Percentiles rank a stretch among this genome's conserved stretches.
Evolutionary conservation across 208 protist genomes (phyloP).

Genomic region (Leishmania braziliensis): DNA sequence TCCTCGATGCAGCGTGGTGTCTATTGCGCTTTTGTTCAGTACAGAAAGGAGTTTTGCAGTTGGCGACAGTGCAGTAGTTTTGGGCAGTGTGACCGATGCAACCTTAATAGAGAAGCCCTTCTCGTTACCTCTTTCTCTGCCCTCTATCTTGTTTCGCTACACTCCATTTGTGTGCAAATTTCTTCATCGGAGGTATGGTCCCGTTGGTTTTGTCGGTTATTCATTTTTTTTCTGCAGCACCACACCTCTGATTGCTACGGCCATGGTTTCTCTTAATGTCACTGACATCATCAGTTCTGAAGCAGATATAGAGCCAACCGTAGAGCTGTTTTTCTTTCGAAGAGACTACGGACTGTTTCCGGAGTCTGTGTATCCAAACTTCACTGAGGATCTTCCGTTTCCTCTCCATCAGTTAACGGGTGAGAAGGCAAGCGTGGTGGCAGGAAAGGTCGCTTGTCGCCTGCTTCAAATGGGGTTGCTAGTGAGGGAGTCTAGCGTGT

Average conservation of each 20-base stretch:
- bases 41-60: not conserved
- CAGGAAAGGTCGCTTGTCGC: not conserved
- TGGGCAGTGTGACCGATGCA: not conserved
- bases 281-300: not conserved
- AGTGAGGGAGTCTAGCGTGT: not conserved
- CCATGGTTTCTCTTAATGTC: not conserved
- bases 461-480: not conserved
- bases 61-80: slow-evolving; percentile 1
- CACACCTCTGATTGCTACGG: not conserved
- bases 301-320: slow-evolving; percentile 1
- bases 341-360: not conserved
- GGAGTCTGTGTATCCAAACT: not conserved
- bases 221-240: not conserved
- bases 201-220: slow-evolving; percentile 5
- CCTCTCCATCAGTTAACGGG: not conserved
- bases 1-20: not conserved
- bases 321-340: not conserved
- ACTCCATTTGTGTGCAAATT: slow-evolving; percentile 9
- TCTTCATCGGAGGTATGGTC: slow-evolving; percentile 3
- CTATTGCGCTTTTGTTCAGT: not conserved
- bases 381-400: not conserved
- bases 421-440: not conserved
- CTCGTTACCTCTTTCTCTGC: not conserved
- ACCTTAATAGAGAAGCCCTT: not conserved
- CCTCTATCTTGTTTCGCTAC: not conserved